phyloP scores from a whole-genome alignment of 108 stramenopile species.

The Chaetoceros tenuissimus region DNA sequence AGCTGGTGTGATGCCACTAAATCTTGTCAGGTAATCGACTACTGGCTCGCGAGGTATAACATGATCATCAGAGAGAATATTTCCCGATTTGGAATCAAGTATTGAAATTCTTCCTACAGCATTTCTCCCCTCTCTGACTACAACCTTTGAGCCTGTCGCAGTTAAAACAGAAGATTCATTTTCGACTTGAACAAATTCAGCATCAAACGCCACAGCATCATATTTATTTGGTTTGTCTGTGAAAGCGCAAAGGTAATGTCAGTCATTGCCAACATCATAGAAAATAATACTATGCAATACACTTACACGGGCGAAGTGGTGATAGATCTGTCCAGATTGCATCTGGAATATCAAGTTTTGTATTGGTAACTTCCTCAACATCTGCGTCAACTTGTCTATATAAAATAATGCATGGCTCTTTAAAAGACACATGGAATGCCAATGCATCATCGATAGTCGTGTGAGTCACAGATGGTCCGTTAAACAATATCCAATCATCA shows the following conservation, averaged over 20 bases:
- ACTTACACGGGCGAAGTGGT: too few species aligned
- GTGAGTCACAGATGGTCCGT: constrained; percentile 61
- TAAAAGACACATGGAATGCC: constrained; percentile 61
- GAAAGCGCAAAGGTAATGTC: not conserved
- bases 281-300: too few species aligned
- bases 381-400: constrained; percentile 30
- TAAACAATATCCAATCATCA: constrained; percentile 67
- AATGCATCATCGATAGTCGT: constrained; percentile 58
- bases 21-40: constrained; percentile 91
- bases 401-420: constrained; percentile 65
- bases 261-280: not conserved
- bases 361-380: constrained; percentile 10
- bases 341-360: constrained; percentile 12
- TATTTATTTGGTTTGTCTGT: constrained; percentile 42
- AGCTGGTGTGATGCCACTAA: constrained; percentile 75
- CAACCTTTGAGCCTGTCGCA: constrained; percentile 68
- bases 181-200: constrained; percentile 84
- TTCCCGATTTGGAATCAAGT: constrained; percentile 53
- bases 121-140: constrained; percentile 66
- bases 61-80: constrained; percentile 85
- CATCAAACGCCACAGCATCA: constrained; percentile 79
- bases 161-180: constrained; percentile 68
- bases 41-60: constrained; percentile 88
- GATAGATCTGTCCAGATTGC: not conserved
- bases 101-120: constrained; percentile 86